A percentile compares a stretch with the other conserved stretches of the same genome.
phyloP scores from a whole-genome alignment of 768 basidiomycete genomes.

The Phaffia tasmanica region DNA sequence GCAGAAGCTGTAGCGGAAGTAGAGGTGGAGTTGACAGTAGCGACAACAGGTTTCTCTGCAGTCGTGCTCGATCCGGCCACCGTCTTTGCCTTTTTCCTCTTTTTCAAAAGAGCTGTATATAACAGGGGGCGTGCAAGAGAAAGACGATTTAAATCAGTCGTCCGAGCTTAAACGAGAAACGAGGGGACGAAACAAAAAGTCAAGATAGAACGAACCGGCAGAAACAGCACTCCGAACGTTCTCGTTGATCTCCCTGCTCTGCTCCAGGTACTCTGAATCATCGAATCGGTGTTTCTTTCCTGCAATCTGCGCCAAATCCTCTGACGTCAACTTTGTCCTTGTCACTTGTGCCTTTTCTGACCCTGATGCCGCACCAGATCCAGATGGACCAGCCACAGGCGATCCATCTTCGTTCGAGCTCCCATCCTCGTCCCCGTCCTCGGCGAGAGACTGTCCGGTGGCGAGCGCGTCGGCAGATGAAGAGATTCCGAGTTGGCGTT shows the following conservation, averaged over 20 bases:
- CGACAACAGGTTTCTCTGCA: no score
- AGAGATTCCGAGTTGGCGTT: constrained; percentile 64
- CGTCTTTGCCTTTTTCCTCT: no score
- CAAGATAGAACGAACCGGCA: constrained; percentile 50
- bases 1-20: no score
- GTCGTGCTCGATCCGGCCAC: no score
- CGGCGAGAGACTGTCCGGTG: not conserved
- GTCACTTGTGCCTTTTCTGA: constrained; percentile 21
- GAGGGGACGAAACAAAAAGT: no score
- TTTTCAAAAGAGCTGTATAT: no score
- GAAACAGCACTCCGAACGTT: constrained; percentile 82
- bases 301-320: constrained; percentile 38
- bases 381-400: constrained; percentile 33
- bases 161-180: not conserved
- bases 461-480: constrained; percentile 5
- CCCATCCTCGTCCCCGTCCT: not conserved
- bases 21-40: no score
- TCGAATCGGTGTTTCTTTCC: constrained; percentile 84
- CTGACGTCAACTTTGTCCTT: constrained; percentile 41
- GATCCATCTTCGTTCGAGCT: not conserved
- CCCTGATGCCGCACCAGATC: not conserved
- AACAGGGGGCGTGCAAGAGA: no score
- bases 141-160: no score
- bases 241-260: constrained; percentile 80
- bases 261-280: constrained; percentile 82